Evolutionary conservation across 345 rosid genomes (phyloP).

Genomic region (Corymbia maculata): DNA sequence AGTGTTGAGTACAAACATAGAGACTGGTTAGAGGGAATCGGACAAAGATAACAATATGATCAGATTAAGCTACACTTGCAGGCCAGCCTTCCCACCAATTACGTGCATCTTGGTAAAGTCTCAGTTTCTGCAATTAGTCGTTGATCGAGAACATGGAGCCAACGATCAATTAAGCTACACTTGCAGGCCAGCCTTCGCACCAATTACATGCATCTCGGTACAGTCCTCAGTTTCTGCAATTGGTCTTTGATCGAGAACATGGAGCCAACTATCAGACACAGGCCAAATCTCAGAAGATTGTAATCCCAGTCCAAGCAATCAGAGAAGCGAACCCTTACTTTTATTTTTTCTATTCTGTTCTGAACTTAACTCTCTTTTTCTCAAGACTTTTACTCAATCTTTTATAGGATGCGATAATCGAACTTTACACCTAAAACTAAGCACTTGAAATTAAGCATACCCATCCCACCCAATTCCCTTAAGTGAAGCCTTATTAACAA

Average conservation of each 20-base stretch:
- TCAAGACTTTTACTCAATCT: neutral
- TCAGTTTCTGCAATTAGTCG: neutral
- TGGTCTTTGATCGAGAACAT: neutral
- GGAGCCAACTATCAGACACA: neutral
- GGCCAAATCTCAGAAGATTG: neutral
- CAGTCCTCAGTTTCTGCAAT: neutral
- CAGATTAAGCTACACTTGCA: neutral
- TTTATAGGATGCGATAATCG: neutral
- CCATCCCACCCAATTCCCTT: neutral
- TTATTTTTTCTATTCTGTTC: neutral
- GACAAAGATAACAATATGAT: neutral
- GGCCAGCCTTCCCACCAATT: neutral
- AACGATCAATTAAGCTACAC: neutral
- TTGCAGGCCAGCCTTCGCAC: neutral
- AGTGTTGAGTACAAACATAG: neutral
- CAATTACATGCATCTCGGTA: neutral
- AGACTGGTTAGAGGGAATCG: neutral
- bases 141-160: neutral
- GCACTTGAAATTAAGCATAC: neutral
- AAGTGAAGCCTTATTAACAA: neutral
- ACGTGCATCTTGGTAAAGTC: neutral
- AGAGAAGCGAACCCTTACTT: neutral
- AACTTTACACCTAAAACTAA: too few species aligned
- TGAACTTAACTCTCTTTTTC: neutral
- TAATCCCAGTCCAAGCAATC: neutral